Base-by-base conservation (phyloP, 768 basidiomycete genomes). In the Trametes coccinea region DNA sequence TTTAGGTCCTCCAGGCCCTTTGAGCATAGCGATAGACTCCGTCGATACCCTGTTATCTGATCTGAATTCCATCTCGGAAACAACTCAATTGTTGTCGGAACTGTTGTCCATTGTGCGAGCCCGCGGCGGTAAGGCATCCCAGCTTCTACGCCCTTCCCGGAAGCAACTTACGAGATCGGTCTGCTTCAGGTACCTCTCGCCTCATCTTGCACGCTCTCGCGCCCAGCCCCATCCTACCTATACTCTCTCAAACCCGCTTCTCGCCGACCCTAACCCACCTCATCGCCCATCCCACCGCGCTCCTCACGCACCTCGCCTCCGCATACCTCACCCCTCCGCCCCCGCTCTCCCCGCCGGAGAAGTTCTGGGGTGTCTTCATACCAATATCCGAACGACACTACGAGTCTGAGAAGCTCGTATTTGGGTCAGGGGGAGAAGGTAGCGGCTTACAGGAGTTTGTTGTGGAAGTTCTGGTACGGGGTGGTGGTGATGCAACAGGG, bases 281-380 rank as follows among this genome's bases (percentile, higher is more conserved):
- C 14, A 82, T 79, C 46, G 83, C 88, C 0, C 89, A 93, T 68
- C 89, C 93, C 2, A 81, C 90, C 0, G 76, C 79, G 1, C 80
- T 97, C 54, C 75, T 98, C 39, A 70, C 69, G 6, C 84, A 92
- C 68, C 75, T 98, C 51, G 81, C 90, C 2, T 79, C 77, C 30
- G 84, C 85, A 7, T 94, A 92, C 70, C 79, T 92, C 48, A 83
- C 85, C 2, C 83, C 81, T 0, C 92, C 93, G 0, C 62, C 90
- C 1, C 84, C 89, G 7, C 74, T 78, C 43, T 82, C 84, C 8
- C 67, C 82, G 0, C 76, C 79, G n/a, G 76, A 81, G 39, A 91
- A 91, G 68, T 95, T 95, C 75, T 95, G 90, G 91, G 77, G 78
- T 40, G 79, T 93, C 10, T 91, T 95, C 68, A 72, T 85, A 7